These are phyloP conservation scores for Eutypa lata DNA, from an alignment of 2,329 filamentous ascomycete genomes.

Conservation along the genomic window DNA sequence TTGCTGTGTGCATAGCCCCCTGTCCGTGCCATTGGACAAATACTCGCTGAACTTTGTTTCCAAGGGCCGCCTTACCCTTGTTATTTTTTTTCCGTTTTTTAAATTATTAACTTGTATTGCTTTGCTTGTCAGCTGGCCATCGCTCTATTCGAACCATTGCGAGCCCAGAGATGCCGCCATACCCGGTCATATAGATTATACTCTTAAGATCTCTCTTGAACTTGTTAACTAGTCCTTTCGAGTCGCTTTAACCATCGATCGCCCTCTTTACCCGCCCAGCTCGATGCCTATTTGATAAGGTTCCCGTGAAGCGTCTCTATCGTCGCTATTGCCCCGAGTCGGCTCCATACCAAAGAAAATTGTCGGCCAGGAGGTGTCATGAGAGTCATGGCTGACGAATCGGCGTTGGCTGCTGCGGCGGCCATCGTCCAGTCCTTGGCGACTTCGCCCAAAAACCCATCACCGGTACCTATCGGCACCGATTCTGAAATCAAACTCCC, in stretches of 20 bases:
- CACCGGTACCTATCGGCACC: conserved; percentile 37
- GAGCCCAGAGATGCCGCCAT: not conserved
- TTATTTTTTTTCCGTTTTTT: not conserved
- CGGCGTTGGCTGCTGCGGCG: conserved; percentile 51
- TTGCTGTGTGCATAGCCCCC: not conserved
- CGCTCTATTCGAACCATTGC: not conserved
- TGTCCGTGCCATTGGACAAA: not conserved
- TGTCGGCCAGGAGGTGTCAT: conserved; percentile 6
- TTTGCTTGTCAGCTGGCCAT: not conserved
- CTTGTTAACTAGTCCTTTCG: not conserved
- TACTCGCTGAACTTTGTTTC: not conserved
- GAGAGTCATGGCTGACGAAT: conserved; percentile 50
- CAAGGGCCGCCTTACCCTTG: not conserved
- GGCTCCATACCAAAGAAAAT: not conserved
- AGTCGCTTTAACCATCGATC: not conserved
- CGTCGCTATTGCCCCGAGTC: not conserved
- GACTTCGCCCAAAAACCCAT: conserved; percentile 36
- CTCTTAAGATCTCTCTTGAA: not conserved
- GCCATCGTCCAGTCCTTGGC: conserved; percentile 53
- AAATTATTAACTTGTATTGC: no score
- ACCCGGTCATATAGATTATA: not conserved
- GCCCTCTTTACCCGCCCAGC: not conserved
- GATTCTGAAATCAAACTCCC: conserved; percentile 65
- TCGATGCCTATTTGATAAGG: not conserved
- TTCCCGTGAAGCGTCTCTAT: not conserved